Conservation (phyloP, 2,329 filamentous ascomycete species). For the Cercospora zeae-maydis region DNA sequence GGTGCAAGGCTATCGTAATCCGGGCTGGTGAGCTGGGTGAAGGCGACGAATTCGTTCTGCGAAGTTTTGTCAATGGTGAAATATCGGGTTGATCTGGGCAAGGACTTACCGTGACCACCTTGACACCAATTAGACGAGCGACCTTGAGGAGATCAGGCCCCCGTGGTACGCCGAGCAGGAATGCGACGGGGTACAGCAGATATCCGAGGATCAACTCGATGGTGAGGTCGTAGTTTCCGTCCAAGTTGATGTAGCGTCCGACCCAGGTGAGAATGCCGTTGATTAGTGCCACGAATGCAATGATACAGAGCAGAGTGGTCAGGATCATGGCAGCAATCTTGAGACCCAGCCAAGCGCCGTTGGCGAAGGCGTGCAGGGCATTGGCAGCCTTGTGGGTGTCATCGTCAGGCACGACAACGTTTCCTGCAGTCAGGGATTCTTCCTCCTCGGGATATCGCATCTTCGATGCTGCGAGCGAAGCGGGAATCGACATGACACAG, state of each 20-base stretch:
- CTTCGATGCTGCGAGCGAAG: constrained; percentile 84
- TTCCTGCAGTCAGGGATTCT: constrained; percentile 77
- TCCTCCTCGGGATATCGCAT: constrained; percentile 85
- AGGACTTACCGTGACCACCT: constrained; percentile 67
- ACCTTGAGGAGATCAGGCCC: constrained; percentile 62
- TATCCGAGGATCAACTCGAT: constrained; percentile 75
- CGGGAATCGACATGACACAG: constrained; percentile 94
- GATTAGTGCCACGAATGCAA: constrained; percentile 69
- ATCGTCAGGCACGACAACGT: constrained; percentile 76
- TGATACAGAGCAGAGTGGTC: constrained; percentile 75
- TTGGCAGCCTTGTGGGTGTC: constrained; percentile 74
- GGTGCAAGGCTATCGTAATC: constrained; percentile 59
- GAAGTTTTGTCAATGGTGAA: background rate
- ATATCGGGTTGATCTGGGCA: background rate
- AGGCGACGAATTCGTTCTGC: constrained; percentile 76
- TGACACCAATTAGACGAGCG: constrained; percentile 73
- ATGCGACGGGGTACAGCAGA: constrained; percentile 71
- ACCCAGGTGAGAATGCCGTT: constrained; percentile 81
- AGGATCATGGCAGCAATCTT: constrained; percentile 84
- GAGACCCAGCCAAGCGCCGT: constrained; percentile 79
- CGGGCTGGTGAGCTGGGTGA: constrained; percentile 53
- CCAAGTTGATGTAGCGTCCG: constrained; percentile 73
- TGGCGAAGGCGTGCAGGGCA: constrained; percentile 77
- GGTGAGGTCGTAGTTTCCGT: constrained; percentile 62
- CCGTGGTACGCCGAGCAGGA: constrained; percentile 74